Evolutionary conservation across 2,329 filamentous ascomycete genomes (phyloP).

Genomic region (Phoma sp.): DNA sequence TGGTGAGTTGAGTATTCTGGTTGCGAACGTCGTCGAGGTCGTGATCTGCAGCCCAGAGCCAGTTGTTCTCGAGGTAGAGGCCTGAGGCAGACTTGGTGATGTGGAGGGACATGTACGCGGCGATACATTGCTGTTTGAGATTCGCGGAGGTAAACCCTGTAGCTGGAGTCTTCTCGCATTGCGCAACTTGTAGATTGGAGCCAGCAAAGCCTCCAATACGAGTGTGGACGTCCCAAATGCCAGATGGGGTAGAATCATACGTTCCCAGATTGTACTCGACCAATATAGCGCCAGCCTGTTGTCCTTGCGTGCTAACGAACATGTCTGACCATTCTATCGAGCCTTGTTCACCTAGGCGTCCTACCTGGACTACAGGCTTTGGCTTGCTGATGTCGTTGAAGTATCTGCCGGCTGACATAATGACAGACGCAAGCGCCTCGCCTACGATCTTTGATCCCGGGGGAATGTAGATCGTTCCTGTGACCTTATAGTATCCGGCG

Average conservation of each 20-base stretch:
- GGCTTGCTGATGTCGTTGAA: conserved; percentile 60
- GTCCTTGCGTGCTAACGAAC: conserved; percentile 71
- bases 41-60: conserved; percentile 86
- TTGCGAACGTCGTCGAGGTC: conserved; percentile 77
- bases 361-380: conserved; percentile 70
- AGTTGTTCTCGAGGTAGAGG: conserved; percentile 85
- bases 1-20: conserved; percentile 69
- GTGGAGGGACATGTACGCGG: conserved; percentile 64
- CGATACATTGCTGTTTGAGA: conserved; percentile 70
- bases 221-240: conserved; percentile 87
- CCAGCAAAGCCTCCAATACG: conserved; percentile 82
- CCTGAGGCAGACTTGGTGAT: conserved; percentile 60
- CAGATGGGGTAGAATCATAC: conserved; percentile 63
- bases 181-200: conserved; percentile 75
- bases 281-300: conserved; percentile 70
- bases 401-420: conserved; percentile 73
- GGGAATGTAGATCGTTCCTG: conserved; percentile 60
- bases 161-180: conserved; percentile 76
- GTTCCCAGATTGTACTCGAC: conserved; percentile 74
- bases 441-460: conserved; percentile 81
- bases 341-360: conserved; percentile 66
- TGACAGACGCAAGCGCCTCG: conserved; percentile 81
- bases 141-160: conserved; percentile 56
- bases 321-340: conserved; percentile 74
- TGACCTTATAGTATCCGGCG: conserved; percentile 63